Evolutionary conservation across 2,329 filamentous ascomycete species (phyloP), one percentile per base, ranked within the genome.

Genomic region (Aurifilum marmelostoma): DNA sequence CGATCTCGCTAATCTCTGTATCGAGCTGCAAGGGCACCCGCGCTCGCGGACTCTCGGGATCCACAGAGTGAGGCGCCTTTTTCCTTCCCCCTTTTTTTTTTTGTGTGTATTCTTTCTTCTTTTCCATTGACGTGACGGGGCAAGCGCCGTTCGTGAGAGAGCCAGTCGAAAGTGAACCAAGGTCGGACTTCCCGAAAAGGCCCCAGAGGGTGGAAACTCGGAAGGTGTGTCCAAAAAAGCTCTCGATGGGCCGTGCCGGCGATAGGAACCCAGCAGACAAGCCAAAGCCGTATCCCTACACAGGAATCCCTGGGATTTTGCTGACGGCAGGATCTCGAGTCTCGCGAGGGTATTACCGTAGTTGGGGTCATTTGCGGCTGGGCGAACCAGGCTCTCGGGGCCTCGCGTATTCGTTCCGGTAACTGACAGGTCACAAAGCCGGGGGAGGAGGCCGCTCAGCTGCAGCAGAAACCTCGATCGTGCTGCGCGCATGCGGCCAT

Each of bases 1-100:
- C 59, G 69, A 63, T 66, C 66, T 70, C 69, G 69, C 69, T 68
- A 70, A 70, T 70, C 69, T 70, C 34, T 62, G 66, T 29, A 59
- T 58, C 56, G 60, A 50, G 58, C 69, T 68, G 69, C 66, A 68
- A 63, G 66, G 66, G 62, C 60, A 52, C 52, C 52, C 52, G 52
- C 52, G 52, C 52, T 14, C 27, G 24, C 3, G 50, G 11, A 27
- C 52, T 9, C n/a, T n/a, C 9, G 27, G 52, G 52, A 29, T 29
- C 52, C 52, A 56, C 50, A 54, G 50, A 12, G 21, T 54, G 50
- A 54, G 50, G 50, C 50, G 50, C n/a, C 4, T 54, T 4, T 27
- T 27, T 11, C 11, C 24, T 24, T 8, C 18, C 5, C 11, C 21
- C 11, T 21, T 24, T 8, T 50, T 50, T n/a, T 8, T n/a, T 14